phyloP scores from a whole-genome alignment of 495 filamentous ascomycete genomes.

The Evernia prunastri region DNA sequence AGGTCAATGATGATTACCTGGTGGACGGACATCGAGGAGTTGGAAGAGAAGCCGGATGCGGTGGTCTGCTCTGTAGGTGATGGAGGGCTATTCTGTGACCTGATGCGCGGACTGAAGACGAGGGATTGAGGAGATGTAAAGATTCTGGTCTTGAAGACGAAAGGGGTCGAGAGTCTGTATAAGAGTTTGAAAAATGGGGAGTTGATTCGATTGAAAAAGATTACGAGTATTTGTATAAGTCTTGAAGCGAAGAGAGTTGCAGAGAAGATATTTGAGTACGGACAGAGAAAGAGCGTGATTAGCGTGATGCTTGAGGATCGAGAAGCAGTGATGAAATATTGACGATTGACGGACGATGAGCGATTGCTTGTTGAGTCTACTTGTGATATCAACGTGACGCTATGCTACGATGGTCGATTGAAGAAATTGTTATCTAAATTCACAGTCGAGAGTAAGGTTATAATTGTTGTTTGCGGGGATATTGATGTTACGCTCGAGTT shows the following conservation, averaged over 20 bases:
- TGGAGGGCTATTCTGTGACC: slow-evolving; percentile 75
- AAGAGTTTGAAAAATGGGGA: slow-evolving; percentile 51
- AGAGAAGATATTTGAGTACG: slow-evolving; percentile 62
- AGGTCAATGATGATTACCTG: too few relatives aligned
- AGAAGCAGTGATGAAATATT: slow-evolving; percentile 70
- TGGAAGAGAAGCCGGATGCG: slow-evolving; percentile 60
- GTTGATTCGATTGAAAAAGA: slow-evolving; percentile 60
- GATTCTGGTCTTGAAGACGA: slow-evolving; percentile 76
- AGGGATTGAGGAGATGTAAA: slow-evolving; percentile 34
- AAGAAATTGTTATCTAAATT: slow-evolving; percentile 54
- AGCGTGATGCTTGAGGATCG: slow-evolving; percentile 69
- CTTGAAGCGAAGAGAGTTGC: slow-evolving; percentile 73
- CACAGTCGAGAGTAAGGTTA: slow-evolving; percentile 58
- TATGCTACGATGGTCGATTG: slow-evolving; percentile 59
- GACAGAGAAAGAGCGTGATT: slow-evolving; percentile 45
- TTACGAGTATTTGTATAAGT: slow-evolving; percentile 74
- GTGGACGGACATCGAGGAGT: too few relatives aligned
- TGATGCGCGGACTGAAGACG: slow-evolving; percentile 64
- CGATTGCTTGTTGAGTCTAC: slow-evolving; percentile 72
- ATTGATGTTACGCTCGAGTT: slow-evolving; percentile 64
- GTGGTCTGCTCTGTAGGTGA: slow-evolving; percentile 84
- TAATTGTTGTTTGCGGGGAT: slow-evolving; percentile 84
- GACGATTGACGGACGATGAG: slow-evolving; percentile 75
- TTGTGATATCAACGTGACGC: slow-evolving; percentile 67
- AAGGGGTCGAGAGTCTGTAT: slow-evolving; percentile 67